A percentile compares a stretch with the other conserved stretches of the same genome.
phyloP scores from a whole-genome alignment of 1,284 basidiomycete species.

The Apiotrichum porosum region DNA sequence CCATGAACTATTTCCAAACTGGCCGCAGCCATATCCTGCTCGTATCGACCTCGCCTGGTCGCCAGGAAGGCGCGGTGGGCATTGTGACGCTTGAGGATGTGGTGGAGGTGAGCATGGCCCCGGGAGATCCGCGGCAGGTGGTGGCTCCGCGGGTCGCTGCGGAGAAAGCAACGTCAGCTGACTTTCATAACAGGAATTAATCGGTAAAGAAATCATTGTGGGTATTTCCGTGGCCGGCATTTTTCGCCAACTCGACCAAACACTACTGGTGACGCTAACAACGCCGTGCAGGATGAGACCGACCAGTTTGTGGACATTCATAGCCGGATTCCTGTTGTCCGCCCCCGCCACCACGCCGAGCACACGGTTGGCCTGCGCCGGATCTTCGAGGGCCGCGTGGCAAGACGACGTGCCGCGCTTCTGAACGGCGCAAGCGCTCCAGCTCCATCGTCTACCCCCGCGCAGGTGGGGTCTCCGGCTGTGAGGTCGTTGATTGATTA shows the following conservation, averaged over 20 bases:
- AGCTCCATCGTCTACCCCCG: too few species aligned
- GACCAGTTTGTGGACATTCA: conserved; percentile 44
- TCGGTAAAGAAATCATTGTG: conserved; percentile 45
- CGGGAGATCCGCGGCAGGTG: too few species aligned
- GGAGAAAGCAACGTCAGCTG: neutral
- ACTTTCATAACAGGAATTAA: conserved; percentile 29
- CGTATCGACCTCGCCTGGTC: conserved; percentile 71
- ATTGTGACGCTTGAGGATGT: conserved; percentile 60
- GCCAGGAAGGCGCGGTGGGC: conserved; percentile 65
- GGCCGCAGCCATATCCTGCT: conserved; percentile 87
- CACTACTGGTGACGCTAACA: too few species aligned
- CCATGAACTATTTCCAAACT: conserved; percentile 63
- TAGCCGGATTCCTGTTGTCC: conserved; percentile 22
- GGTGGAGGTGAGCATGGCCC: conserved; percentile 47
- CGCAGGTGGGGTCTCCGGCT: neutral
- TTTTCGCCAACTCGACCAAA: too few species aligned
- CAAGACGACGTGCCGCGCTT: conserved; percentile 21
- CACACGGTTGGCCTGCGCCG: conserved; percentile 24
- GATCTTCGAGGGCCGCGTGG: conserved; percentile 40
- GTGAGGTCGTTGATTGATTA: conserved; percentile 21
- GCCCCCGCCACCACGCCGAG: conserved; percentile 4
- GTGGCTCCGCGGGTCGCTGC: too few species aligned
- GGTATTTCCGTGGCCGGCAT: too few species aligned
- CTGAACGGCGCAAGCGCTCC: neutral
- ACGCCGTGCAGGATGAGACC: conserved; percentile 36